Conservation (phyloP, 1,284 basidiomycete genomes). For the Apiotrichum akiyoshidainum region DNA sequence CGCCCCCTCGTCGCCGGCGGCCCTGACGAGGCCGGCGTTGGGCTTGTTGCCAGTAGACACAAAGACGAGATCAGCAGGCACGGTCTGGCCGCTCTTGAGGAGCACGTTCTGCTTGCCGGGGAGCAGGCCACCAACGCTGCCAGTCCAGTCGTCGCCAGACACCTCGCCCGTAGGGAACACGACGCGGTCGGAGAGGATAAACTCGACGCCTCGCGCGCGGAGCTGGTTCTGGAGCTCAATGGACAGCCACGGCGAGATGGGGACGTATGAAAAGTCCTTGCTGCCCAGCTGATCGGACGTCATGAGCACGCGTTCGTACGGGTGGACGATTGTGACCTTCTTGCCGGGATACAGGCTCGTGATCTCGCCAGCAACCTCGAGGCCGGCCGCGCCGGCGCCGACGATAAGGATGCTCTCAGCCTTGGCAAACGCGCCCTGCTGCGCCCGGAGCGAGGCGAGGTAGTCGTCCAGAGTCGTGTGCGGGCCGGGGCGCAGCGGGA, state of each 20-base stretch:
- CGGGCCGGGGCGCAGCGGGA: constrained; percentile 43
- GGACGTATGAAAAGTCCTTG: constrained; percentile 24
- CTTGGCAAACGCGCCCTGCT: constrained; percentile 14
- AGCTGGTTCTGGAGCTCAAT: constrained; percentile 38
- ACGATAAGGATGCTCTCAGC: constrained; percentile 47
- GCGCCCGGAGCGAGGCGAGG: constrained; percentile 24
- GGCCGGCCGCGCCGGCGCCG: constrained; percentile 53
- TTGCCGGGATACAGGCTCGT: constrained; percentile 31
- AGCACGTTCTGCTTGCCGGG: constrained; percentile 37
- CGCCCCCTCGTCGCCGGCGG: constrained; percentile 39
- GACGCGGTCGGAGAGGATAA: constrained; percentile 48
- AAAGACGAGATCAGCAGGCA: constrained; percentile 52
- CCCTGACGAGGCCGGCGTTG: constrained; percentile 43
- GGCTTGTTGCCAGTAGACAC: constrained; percentile 51
- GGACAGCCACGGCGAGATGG: constrained; percentile 37
- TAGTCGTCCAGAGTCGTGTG: constrained; percentile 26
- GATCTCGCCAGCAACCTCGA: constrained; percentile 53
- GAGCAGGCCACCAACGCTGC: constrained; percentile 29
- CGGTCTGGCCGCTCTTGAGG: constrained; percentile 33
- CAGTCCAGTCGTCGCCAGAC: constrained; percentile 30
- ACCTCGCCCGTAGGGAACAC: constrained; percentile 22
- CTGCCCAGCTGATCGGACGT: constrained; percentile 20
- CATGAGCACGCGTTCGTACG: constrained; percentile 30
- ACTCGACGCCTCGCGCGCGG: constrained; percentile 39
- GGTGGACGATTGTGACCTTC: constrained; percentile 29